These are phyloP conservation scores for Pseudogymnoascus sp. DNA, from an alignment of 2,329 filamentous ascomycete species.

Conservation along the genomic window DNA sequence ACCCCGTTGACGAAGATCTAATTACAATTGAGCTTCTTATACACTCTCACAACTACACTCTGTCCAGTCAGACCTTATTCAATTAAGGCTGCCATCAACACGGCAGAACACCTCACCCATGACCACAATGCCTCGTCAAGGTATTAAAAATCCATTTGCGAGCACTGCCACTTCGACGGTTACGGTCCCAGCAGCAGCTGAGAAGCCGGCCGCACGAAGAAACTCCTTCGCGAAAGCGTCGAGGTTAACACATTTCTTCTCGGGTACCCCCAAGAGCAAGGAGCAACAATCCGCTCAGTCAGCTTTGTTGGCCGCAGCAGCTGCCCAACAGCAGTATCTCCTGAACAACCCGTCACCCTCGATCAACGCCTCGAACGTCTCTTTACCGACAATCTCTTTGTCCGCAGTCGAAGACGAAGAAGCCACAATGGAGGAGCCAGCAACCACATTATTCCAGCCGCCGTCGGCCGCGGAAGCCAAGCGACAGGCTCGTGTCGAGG, in stretches of 20 bases:
- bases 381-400: constrained; percentile 83
- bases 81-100: background rate
- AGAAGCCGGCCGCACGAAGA: constrained; percentile 36
- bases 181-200: constrained; percentile 20
- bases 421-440: constrained; percentile 61
- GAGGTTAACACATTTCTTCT: constrained; percentile 76
- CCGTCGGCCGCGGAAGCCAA: constrained; percentile 76
- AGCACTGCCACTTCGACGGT: constrained; percentile 24
- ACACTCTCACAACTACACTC: background rate
- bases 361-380: constrained; percentile 64
- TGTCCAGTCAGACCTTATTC: background rate
- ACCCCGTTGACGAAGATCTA: background rate
- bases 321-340: constrained; percentile 52
- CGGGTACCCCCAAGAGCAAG: constrained; percentile 68
- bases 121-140: constrained; percentile 29
- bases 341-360: constrained; percentile 46
- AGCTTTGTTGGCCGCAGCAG: constrained; percentile 52
- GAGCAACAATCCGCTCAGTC: constrained; percentile 57
- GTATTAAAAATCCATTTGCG: constrained; percentile 29
- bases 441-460: constrained; percentile 79
- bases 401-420: constrained; percentile 77
- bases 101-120: background rate
- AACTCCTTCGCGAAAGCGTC: constrained; percentile 61
- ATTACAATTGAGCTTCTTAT: background rate
- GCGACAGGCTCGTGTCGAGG: constrained; percentile 67